Evolutionary conservation across 306 rosid genomes (phyloP).

Genomic region (Calophaca sinica): DNA sequence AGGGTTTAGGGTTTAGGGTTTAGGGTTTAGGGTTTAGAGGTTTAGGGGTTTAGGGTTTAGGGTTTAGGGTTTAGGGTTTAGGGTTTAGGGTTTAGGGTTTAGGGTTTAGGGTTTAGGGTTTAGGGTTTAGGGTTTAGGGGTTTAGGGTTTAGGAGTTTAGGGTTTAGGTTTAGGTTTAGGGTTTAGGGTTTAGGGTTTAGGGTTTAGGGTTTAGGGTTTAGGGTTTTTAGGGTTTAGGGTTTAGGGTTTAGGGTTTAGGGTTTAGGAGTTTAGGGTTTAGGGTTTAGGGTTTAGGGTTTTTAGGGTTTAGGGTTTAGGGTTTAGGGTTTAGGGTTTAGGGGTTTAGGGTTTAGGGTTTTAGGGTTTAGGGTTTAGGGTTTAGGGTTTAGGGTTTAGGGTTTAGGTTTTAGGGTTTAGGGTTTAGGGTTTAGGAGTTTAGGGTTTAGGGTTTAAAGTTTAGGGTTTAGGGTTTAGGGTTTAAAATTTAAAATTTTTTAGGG

Average conservation of each 20-base stretch:
- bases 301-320: background rate
- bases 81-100: too few species aligned
- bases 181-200: background rate
- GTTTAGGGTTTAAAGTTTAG: background rate
- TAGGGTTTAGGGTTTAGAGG: too few species aligned
- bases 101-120: too few species aligned
- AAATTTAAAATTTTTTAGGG: background rate
- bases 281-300: background rate
- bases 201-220: conserved; percentile 1
- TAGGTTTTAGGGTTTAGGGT: conserved; percentile 1
- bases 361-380: conserved; percentile 29
- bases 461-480: conserved; percentile 5
- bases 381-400: background rate
- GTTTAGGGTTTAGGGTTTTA: conserved; percentile 2
- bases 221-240: too few species aligned
- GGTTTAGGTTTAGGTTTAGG: too few species aligned
- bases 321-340: background rate
- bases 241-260: too few species aligned
- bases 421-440: background rate
- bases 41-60: too few species aligned
- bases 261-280: background rate
- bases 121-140: too few species aligned
- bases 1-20: too few species aligned
- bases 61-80: too few species aligned
- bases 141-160: too few species aligned